A percentile compares a stretch with the other conserved stretches of the same genome.
phyloP scores from a whole-genome alignment of 2,329 filamentous ascomycete species.

The Fusarium poae region DNA sequence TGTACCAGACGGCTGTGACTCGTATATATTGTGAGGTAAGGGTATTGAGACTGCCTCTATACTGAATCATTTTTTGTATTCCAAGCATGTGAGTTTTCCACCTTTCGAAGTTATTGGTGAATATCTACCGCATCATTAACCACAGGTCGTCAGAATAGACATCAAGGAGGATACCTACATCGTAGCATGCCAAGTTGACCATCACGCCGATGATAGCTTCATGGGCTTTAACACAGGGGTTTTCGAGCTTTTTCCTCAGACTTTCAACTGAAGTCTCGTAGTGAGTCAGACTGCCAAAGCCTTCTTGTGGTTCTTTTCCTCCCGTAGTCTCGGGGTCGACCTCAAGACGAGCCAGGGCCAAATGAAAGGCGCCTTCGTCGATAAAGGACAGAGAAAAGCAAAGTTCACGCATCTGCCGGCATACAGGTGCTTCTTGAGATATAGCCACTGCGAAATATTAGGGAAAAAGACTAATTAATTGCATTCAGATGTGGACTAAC shows the following conservation, averaged over 20 bases:
- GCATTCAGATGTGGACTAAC: neutral
- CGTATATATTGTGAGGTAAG: neutral
- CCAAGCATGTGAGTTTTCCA: slow-evolving; percentile 2
- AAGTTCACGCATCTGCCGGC: slow-evolving; percentile 14
- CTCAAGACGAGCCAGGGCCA: neutral
- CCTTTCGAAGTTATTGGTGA: neutral
- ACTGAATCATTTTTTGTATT: neutral
- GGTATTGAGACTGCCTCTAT: neutral
- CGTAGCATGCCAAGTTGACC: neutral
- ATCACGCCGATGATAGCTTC: slow-evolving; percentile 2
- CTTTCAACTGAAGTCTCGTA: neutral
- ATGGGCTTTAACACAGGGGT: neutral
- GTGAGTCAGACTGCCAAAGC: neutral
- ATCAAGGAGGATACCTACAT: neutral
- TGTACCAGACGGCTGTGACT: slow-evolving; percentile 4
- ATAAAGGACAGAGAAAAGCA: slow-evolving; percentile 22
- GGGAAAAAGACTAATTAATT: accelerated
- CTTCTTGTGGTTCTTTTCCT: neutral
- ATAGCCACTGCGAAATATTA: neutral
- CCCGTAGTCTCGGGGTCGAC: neutral
- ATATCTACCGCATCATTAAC: neutral
- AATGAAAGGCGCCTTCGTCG: slow-evolving; percentile 27
- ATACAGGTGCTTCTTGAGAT: neutral
- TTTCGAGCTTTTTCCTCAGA: neutral
- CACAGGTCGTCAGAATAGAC: accelerated